Evolutionary conservation across 768 basidiomycete genomes (phyloP).

Genomic region (Psilocybe cubensis): DNA sequence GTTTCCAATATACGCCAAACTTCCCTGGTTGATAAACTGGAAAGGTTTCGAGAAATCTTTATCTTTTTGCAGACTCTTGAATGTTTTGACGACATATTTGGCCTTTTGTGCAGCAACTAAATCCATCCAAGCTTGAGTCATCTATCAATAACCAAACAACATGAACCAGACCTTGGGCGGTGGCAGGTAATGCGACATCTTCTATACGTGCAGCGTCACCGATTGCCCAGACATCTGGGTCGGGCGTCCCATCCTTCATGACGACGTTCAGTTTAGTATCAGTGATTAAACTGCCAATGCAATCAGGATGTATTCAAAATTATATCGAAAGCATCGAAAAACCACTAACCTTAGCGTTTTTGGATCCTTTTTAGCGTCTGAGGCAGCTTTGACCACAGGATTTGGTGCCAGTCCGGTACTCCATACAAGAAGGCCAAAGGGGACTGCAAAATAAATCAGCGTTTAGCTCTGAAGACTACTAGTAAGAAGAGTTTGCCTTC

Average conservation of each 20-base stretch:
- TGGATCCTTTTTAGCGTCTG: conserved; percentile 61
- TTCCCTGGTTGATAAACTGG: conserved; percentile 73
- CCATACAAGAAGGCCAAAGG: conserved; percentile 86
- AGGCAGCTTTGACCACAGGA: conserved; percentile 68
- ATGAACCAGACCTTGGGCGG: conserved; percentile 69
- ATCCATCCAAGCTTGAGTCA: not conserved
- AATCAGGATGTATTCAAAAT: too few relatives aligned
- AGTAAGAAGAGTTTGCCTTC: conserved; percentile 48
- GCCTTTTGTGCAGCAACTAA: conserved; percentile 81
- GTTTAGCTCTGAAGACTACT: conserved; percentile 4
- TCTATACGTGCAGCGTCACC: conserved; percentile 76
- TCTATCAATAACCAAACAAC: not conserved
- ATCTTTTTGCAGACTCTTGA: conserved; percentile 66
- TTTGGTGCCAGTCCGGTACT: conserved; percentile 86
- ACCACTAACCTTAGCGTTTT: conserved; percentile 60
- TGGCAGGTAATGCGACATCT: conserved; percentile 70
- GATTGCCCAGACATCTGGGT: conserved; percentile 79
- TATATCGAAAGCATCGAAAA: too few relatives aligned
- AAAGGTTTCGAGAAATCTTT: conserved; percentile 55
- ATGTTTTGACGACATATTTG: conserved; percentile 62
- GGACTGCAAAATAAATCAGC: conserved; percentile 46
- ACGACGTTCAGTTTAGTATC: conserved; percentile 66
- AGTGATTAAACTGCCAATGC: conserved; percentile 45
- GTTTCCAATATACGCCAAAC: conserved; percentile 79
- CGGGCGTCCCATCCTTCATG: conserved; percentile 50